Base-by-base conservation (phyloP, 208 protist genomes). In the Angomonas ambiguus region DNA sequence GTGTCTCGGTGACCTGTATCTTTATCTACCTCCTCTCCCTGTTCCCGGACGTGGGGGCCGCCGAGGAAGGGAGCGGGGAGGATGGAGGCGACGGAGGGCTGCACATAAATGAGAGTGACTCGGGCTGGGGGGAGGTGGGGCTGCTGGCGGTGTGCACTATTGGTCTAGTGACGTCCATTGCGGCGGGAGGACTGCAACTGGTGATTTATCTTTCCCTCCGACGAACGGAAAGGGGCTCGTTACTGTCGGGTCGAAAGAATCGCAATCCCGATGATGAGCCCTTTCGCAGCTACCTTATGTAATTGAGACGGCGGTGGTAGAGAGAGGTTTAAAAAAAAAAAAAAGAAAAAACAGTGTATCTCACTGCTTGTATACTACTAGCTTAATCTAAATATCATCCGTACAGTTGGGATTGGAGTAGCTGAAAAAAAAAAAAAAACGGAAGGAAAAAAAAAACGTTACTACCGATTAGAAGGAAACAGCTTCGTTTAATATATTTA, bases 1-100 rank as follows among this genome's bases (percentile, higher is more conserved):
- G 79, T 28, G 49, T 76, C 32, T 74, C 69, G 8, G 65, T 56
- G 11, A 57, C 79, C 33, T 42, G 63, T 25, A 60, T 83, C 38
- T 56, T 79, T 18, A 65, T 79, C 32, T 70, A 77, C 63, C 22
- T 72, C 55, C 59, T 60, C 62, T 67, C 78, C 60, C 45, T 74
- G 4, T 79, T 83, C 30, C 69, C 78, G 18, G 49, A 56, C 22
- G 42, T n/a, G n/a, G n/a, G n/a, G n/a, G n/a, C n/a, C n/a, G n/a
- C n/a, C n/a, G n/a, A n/a, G n/a, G n/a, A n/a, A n/a, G n/a, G n/a
- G n/a, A n/a, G 24, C 53, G 30, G 6, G 24, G 8, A 18, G n/a
- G 49, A 56, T 11, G 27, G 10, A 11, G 22, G 6, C 38, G 11
- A 8, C 38, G 38, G 16, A 16, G 38, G 16, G 11, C 38, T 16